phyloP scores from a whole-genome alignment of 2,329 filamentous ascomycete species.

The Phialophora chinensis region DNA sequence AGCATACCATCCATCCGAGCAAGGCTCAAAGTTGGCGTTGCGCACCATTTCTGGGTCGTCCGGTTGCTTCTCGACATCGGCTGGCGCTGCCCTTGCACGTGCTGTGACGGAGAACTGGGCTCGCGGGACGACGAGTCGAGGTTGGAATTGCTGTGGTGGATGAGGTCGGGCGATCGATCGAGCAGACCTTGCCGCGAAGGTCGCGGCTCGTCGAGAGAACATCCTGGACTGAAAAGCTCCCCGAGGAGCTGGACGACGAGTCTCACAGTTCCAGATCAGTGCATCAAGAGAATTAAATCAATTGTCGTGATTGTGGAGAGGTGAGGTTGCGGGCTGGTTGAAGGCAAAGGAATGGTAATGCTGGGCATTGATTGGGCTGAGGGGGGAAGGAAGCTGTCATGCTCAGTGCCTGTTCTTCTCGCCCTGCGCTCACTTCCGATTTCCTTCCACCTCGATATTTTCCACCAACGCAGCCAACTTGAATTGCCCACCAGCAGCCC shows the following conservation, averaged over 20 bases:
- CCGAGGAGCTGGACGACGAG: slow-evolving; percentile 18
- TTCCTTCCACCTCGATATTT: slow-evolving; percentile 30
- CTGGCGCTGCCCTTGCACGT: slow-evolving; percentile 42
- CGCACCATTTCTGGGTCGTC: slow-evolving; percentile 53
- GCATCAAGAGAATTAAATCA: slow-evolving; percentile 15
- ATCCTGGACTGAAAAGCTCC: slow-evolving; percentile 43
- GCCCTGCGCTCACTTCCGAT: slow-evolving; percentile 22
- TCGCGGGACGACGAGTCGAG: slow-evolving; percentile 41
- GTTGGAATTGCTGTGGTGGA: slow-evolving; percentile 15
- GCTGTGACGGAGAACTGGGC: slow-evolving; percentile 51
- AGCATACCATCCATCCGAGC: slow-evolving; percentile 27
- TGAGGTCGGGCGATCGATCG: slow-evolving; percentile 25
- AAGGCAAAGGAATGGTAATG: slow-evolving; percentile 22
- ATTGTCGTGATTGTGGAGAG: slow-evolving; percentile 14
- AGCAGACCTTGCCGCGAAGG: slow-evolving; percentile 46
- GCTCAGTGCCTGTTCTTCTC: slow-evolving; percentile 8
- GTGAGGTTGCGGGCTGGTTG: slow-evolving; percentile 18
- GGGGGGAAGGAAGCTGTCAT: slow-evolving; percentile 4
- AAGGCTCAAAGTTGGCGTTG: slow-evolving; percentile 26
- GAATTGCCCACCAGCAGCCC: slow-evolving; percentile 44
- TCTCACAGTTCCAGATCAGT: slow-evolving; percentile 23
- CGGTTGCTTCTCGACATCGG: slow-evolving; percentile 43
- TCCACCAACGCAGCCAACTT: slow-evolving; percentile 28
- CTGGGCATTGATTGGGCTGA: slow-evolving; percentile 30
- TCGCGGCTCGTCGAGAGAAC: slow-evolving; percentile 53